Conservation (phyloP, 345 rosid genomes). For the Lagerstroemia speciosa region DNA sequence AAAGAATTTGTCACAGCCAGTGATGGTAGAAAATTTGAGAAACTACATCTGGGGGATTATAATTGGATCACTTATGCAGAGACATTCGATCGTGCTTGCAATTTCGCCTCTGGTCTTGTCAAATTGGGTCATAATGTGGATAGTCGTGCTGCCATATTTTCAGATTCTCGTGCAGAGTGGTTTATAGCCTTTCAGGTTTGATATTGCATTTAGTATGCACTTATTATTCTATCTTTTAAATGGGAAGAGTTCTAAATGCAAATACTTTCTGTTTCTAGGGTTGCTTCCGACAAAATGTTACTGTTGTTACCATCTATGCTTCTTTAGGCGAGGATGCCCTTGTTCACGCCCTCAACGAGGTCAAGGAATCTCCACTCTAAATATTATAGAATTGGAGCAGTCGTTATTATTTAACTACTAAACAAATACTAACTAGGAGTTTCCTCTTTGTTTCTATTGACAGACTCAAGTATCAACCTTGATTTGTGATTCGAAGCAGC, state of each 20-base stretch:
- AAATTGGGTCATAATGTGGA: constrained; percentile 57
- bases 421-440: neutral
- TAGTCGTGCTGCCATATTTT: constrained; percentile 62
- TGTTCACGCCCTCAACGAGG: constrained; percentile 81
- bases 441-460: constrained; percentile 11
- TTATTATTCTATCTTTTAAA: neutral
- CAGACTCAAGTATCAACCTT: constrained; percentile 82
- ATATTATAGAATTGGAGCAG: neutral
- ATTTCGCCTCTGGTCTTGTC: constrained; percentile 79
- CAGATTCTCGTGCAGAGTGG: constrained; percentile 88
- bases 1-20: constrained; percentile 49
- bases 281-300: constrained; percentile 65
- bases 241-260: neutral
- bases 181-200: constrained; percentile 67
- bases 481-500: constrained; percentile 67
- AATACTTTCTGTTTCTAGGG: constrained; percentile 43
- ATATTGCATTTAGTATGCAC: neutral
- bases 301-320: constrained; percentile 86
- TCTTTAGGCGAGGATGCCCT: constrained; percentile 88
- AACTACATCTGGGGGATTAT: constrained; percentile 78
- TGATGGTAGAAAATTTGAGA: constrained; percentile 82
- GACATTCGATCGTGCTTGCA: constrained; percentile 57
- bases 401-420: neutral
- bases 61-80: constrained; percentile 65
- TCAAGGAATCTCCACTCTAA: constrained; percentile 14